phyloP scores from a whole-genome alignment of 1,139 yeast genomes.

The Hansenula sp. region DNA sequence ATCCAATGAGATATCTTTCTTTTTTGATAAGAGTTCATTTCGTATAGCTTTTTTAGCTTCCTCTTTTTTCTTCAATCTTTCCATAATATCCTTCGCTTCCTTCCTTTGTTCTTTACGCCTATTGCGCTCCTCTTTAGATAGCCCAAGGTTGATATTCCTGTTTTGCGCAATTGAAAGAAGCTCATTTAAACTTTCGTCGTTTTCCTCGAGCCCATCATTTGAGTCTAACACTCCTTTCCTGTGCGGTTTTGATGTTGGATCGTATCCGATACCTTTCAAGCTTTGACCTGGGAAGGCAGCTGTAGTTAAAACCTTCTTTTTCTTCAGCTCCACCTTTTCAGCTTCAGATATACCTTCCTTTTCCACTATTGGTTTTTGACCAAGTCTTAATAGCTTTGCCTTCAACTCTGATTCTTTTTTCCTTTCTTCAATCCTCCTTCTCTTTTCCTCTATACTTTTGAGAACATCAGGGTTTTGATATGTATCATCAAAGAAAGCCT shows the following conservation, averaged over 20 bases:
- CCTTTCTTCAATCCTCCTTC: constrained; percentile 23
- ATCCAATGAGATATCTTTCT: no score
- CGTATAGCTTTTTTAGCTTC: no score
- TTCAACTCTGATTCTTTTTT: constrained; percentile 12
- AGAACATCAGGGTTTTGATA: constrained; percentile 30
- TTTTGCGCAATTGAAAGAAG: constrained; percentile 27
- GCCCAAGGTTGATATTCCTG: constrained; percentile 27
- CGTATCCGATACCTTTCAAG: constrained; percentile 45
- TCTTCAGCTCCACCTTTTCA: constrained; percentile 17
- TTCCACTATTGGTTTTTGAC: constrained; percentile 4
- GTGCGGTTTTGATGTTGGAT: constrained; percentile 37
- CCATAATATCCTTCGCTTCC: constrained; percentile 18
- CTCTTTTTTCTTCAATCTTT: constrained; percentile 10
- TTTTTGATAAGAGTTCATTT: no score
- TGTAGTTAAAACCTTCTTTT: constrained; percentile 25
- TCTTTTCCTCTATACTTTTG: constrained; percentile 41
- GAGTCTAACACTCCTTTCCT: constrained; percentile 15
- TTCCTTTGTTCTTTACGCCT: constrained; percentile 24
- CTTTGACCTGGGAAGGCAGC: constrained; percentile 36
- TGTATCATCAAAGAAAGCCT: constrained; percentile 41
- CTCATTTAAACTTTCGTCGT: constrained; percentile 25
- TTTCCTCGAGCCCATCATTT: constrained; percentile 16
- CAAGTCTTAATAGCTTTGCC: constrained; percentile 2
- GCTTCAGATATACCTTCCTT: constrained; percentile 6
- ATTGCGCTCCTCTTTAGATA: constrained; percentile 25